phyloP scores from a whole-genome alignment of 1,139 yeast genomes.

The Taiozyma sp. region DNA sequence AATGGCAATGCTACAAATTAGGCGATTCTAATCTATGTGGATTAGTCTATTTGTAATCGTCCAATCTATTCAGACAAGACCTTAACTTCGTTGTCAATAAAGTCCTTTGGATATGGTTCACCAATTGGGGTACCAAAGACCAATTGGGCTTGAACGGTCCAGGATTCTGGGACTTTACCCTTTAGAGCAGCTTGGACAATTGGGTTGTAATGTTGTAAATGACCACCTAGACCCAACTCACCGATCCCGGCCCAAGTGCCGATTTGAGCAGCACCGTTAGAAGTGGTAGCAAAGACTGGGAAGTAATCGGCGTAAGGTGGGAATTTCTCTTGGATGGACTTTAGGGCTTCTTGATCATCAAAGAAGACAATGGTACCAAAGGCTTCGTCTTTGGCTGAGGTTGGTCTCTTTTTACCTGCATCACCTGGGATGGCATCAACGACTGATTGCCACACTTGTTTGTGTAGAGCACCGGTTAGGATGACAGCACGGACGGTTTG shows the following conservation, averaged over 20 bases:
- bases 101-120: conserved; percentile 31
- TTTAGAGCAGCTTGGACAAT: conserved; percentile 34
- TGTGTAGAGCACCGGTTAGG: conserved; percentile 37
- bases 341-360: conserved; percentile 34
- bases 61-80: conserved; percentile 15
- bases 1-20: background rate
- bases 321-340: conserved; percentile 34
- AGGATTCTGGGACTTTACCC: conserved; percentile 34
- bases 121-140: conserved; percentile 39
- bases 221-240: conserved; percentile 39
- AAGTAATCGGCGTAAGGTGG: conserved; percentile 36
- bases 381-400: conserved; percentile 37
- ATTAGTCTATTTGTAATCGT: background rate
- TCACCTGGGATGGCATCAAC: conserved; percentile 31
- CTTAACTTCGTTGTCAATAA: conserved; percentile 33
- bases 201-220: conserved; percentile 44
- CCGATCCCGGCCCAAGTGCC: conserved; percentile 40
- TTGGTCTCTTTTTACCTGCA: conserved; percentile 33
- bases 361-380: conserved; percentile 43
- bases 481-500: conserved; percentile 40
- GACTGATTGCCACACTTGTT: conserved; percentile 36
- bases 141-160: conserved; percentile 41
- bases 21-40: no score
- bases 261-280: conserved; percentile 43
- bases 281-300: conserved; percentile 40